A percentile compares a stretch with the other conserved stretches of the same genome.
Evolutionary conservation across 2,329 filamentous ascomycete species (phyloP).

Genomic region (Teratosphaeriaceae sp.): DNA sequence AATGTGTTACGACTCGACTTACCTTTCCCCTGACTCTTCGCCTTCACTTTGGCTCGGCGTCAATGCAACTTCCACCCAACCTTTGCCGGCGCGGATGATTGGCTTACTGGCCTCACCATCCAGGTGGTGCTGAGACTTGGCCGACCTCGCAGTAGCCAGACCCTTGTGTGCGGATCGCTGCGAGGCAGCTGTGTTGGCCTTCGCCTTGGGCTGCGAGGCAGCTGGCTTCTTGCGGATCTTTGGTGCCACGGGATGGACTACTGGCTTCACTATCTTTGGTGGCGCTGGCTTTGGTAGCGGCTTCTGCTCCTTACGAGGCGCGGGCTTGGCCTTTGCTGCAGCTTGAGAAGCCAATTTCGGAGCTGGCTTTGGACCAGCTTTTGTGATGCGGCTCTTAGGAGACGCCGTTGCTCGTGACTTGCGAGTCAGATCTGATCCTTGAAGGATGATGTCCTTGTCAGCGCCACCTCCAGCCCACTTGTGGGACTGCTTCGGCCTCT

Average conservation of each 20-base stretch:
- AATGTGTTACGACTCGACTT: background rate
- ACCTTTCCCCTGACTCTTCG: slow-evolving; percentile 2
- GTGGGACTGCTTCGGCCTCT: slow-evolving; percentile 9
- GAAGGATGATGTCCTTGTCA: slow-evolving; percentile 10
- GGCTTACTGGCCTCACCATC: slow-evolving; percentile 11
- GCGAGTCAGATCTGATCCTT: background rate
- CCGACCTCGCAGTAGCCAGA: background rate
- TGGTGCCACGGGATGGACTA: too few species aligned
- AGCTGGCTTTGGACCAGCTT: background rate
- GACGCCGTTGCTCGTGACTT: background rate
- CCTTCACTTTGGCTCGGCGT: slow-evolving; percentile 2
- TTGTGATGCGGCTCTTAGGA: background rate
- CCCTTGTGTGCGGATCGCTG: slow-evolving; percentile 1
- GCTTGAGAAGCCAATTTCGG: background rate
- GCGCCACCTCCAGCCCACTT: slow-evolving; percentile 9
- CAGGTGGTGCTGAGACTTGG: background rate
- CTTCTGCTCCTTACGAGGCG: too few species aligned
- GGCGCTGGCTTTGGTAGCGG: background rate
- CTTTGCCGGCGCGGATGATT: slow-evolving; percentile 12
- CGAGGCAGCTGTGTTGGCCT: background rate
- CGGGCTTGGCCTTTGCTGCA: too few species aligned
- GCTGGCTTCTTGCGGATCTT: background rate
- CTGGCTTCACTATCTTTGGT: background rate
- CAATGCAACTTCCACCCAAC: slow-evolving; percentile 15
- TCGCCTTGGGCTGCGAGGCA: background rate